These are phyloP conservation scores for Paramecium sexaurelia DNA, from an alignment of 73 alveolate genomes.

Conservation along the genomic window DNA sequence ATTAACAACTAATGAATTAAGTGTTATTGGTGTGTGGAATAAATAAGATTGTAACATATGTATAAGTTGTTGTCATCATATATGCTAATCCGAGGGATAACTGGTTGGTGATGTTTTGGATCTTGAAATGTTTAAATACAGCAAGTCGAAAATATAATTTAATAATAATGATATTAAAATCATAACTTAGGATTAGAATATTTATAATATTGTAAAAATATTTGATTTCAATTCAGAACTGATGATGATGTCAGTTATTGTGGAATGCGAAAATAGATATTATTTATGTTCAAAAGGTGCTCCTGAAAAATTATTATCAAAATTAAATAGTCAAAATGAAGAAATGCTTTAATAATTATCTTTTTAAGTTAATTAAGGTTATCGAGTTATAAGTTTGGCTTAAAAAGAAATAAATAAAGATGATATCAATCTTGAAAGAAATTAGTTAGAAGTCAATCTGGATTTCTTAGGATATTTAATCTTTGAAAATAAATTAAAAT, in stretches of 20 bases:
- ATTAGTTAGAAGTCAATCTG: slow-evolving; percentile 10
- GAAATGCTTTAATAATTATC: not conserved
- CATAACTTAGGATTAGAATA: not conserved
- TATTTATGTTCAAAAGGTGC: slow-evolving; percentile 50
- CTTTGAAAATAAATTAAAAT: slow-evolving; percentile 44
- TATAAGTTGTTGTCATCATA: slow-evolving; percentile 52
- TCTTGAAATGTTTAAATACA: not conserved
- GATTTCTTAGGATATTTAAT: slow-evolving; percentile 50
- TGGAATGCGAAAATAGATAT: not conserved
- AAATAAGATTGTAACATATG: not conserved
- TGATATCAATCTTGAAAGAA: not conserved
- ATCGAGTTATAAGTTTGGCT: slow-evolving; percentile 11
- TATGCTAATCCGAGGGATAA: not conserved
- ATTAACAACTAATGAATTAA: slow-evolving; percentile 90
- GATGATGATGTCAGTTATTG: not conserved
- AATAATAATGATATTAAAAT: not conserved
- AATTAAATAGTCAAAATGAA: not conserved
- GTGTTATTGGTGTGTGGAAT: slow-evolving; percentile 63
- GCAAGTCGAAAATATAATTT: not conserved
- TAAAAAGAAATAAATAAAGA: not conserved
- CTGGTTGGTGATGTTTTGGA: slow-evolving; percentile 50
- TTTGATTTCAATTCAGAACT: slow-evolving; percentile 10
- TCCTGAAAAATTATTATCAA: slow-evolving; percentile 43
- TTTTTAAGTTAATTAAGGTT: slow-evolving; percentile 15
- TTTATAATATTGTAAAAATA: not conserved